Conservation (phyloP, 1,139 yeast species). For the Candida sanyaensis region DNA sequence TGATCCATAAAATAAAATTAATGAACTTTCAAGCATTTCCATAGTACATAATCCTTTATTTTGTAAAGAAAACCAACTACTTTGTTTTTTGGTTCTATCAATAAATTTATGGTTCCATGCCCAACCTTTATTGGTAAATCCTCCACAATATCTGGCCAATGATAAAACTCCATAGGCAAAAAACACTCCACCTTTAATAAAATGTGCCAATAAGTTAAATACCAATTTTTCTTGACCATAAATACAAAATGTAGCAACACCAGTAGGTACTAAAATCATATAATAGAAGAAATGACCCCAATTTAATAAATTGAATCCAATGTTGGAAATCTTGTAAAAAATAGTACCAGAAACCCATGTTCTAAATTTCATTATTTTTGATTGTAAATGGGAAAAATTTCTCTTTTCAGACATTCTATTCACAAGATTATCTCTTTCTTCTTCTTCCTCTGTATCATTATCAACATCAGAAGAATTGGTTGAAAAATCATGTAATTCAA, state of each 20-base stretch:
- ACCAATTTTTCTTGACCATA: slow-evolving; percentile 68
- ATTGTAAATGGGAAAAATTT: neutral
- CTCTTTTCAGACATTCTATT: neutral
- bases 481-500: slow-evolving; percentile 14
- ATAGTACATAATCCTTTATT: slow-evolving; percentile 67
- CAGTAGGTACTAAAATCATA: slow-evolving; percentile 65
- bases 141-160: slow-evolving; percentile 85
- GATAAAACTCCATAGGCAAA: slow-evolving; percentile 72
- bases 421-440: slow-evolving; percentile 23
- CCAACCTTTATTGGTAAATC: slow-evolving; percentile 74
- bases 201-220: slow-evolving; percentile 87
- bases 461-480: slow-evolving; percentile 7
- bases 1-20: slow-evolving; percentile 83
- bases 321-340: slow-evolving; percentile 11
- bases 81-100: slow-evolving; percentile 7
- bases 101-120: slow-evolving; percentile 79
- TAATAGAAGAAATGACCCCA: slow-evolving; percentile 67
- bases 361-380: slow-evolving; percentile 11
- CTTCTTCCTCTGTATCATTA: slow-evolving; percentile 16
- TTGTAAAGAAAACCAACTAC: slow-evolving; percentile 33
- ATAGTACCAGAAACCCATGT: slow-evolving; percentile 11
- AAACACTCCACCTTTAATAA: slow-evolving; percentile 94
- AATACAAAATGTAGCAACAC: slow-evolving; percentile 70
- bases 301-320: slow-evolving; percentile 54
- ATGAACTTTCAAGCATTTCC: slow-evolving; percentile 80